Conservation (phyloP, 129 eudicot species). For the Chrysanthemum lavandulifolium region DNA sequence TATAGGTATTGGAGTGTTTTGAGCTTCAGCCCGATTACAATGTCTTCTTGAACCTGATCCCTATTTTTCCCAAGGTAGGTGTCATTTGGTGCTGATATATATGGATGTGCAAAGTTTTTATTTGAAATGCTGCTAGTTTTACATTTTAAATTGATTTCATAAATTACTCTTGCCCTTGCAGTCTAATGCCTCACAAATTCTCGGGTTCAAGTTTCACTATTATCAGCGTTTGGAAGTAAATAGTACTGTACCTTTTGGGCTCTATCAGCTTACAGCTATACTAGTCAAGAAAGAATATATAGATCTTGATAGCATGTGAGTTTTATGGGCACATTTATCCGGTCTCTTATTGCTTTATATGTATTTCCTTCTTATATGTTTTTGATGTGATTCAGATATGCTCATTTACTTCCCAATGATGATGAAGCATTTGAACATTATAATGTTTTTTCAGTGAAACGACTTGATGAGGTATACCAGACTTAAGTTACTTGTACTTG, state of each 20-base stretch:
- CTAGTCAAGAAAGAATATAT: constrained; percentile 79
- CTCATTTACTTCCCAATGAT: constrained; percentile 92
- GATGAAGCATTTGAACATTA: constrained; percentile 90
- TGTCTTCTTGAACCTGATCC: constrained; percentile 86
- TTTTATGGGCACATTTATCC: constrained; percentile 18
- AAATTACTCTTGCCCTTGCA: constrained; percentile 39
- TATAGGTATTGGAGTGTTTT: constrained; percentile 94
- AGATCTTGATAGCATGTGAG: constrained; percentile 96
- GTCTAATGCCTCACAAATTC: constrained; percentile 98
- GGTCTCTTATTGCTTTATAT: not conserved
- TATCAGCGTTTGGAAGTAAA: constrained; percentile 84
- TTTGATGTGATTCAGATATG: constrained; percentile 51
- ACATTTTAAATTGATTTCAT: not conserved
- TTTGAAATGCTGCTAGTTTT: constrained; percentile 5
- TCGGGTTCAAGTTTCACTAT: constrained; percentile 92
- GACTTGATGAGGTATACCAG: constrained; percentile 83
- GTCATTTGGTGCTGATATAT: constrained; percentile 9
- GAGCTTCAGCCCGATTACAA: constrained; percentile 86
- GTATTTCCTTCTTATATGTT: not conserved
- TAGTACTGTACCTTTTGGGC: constrained; percentile 71
- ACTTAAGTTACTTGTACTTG: not conserved
- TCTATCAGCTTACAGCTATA: constrained; percentile 89
- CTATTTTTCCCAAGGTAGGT: constrained; percentile 81
- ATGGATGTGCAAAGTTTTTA: not conserved
- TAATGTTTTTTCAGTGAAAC: constrained; percentile 65